phyloP scores from a whole-genome alignment of 495 filamentous ascomycete species.

The Neurospora sp. region DNA sequence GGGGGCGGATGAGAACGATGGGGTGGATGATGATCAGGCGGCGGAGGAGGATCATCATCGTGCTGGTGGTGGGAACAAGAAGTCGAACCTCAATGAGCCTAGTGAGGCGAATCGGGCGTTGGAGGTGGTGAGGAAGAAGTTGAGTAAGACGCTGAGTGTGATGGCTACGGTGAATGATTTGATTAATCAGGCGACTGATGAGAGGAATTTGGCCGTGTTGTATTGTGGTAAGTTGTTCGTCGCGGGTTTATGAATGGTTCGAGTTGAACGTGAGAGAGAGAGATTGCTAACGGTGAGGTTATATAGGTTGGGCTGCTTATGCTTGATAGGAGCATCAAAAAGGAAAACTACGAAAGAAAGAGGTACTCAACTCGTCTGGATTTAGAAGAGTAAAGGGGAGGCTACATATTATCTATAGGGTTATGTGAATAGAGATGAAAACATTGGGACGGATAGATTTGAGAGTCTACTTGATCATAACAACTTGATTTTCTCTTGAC shows the following conservation, averaged over 20 bases:
- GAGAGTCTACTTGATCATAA: background rate
- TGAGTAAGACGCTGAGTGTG: slow-evolving; percentile 86
- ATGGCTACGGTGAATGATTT: slow-evolving; percentile 92
- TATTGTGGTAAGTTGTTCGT: slow-evolving; percentile 60
- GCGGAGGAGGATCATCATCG: background rate
- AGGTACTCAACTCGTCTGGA: background rate
- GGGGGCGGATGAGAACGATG: slow-evolving; percentile 8
- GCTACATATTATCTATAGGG: background rate
- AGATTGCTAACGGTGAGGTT: slow-evolving; percentile 9
- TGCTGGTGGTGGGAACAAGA: background rate
- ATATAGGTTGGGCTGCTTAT: slow-evolving; percentile 56
- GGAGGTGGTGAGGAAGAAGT: slow-evolving; percentile 86
- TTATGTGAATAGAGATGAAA: background rate
- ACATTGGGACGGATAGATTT: background rate
- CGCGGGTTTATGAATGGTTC: background rate
- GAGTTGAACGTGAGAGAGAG: background rate
- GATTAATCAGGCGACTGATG: slow-evolving; percentile 91
- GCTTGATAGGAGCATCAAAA: slow-evolving; percentile 11
- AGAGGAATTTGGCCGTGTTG: slow-evolving; percentile 81
- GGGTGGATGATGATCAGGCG: slow-evolving; percentile 13
- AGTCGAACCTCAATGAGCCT: slow-evolving; percentile 55
- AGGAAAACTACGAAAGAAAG: background rate
- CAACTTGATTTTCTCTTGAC: background rate
- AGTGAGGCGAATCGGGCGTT: slow-evolving; percentile 88
- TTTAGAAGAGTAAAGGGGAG: background rate